Base-by-base conservation (phyloP, 495 filamentous ascomycete species). In the Rhypophila decipiens region DNA sequence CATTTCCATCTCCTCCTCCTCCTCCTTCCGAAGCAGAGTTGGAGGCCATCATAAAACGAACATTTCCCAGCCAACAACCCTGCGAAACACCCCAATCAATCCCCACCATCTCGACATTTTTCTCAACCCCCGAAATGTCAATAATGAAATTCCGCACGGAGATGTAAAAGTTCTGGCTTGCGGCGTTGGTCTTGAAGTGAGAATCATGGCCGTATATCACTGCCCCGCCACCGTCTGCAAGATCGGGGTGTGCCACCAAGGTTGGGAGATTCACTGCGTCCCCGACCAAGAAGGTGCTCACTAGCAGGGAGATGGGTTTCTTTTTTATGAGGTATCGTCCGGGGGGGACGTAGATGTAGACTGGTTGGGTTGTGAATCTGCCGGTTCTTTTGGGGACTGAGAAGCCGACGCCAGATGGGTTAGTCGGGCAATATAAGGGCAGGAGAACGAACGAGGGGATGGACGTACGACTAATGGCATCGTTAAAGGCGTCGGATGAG, bases 91-190 rank as follows among this genome's bases (percentile, higher is more conserved):
- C 78, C 84, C 84, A 87, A 43, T 85, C 80, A 37, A 87, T 75
- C 22, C 75, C 81, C 2, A 29, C 40, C 5, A 49, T 53, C 5
- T 39, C 3, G 3, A 44, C 42, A 11, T 24, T 13, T 8, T 13
- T 10, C 4, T n/a, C 66, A 37, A 88, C 72, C 8, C 50, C 59
- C 5, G 83, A 87, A 44, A 77, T 75, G 56, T 90, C 85, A 17
- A 91, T 68, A 44, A 83, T 72, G 39, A 91, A 69, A 52, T 91
- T 90, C 20, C 85, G 71, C 46, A 91, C 73, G 48, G 85, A 81
- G 46, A 86, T 70, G 58, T 76, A 88, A 62, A 90, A 90, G 31
- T 85, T 78, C 56, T 85, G 88, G 21, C 79, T 88, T 1, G 78
- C 59, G 21, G 69, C 62, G 3, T 74, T 79, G 39, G 81, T 65